A percentile compares a stretch with the other conserved stretches of the same genome.
phyloP scores from a whole-genome alignment of 2,329 filamentous ascomycete genomes.

The Parasarocladium wereldwijsianum region DNA sequence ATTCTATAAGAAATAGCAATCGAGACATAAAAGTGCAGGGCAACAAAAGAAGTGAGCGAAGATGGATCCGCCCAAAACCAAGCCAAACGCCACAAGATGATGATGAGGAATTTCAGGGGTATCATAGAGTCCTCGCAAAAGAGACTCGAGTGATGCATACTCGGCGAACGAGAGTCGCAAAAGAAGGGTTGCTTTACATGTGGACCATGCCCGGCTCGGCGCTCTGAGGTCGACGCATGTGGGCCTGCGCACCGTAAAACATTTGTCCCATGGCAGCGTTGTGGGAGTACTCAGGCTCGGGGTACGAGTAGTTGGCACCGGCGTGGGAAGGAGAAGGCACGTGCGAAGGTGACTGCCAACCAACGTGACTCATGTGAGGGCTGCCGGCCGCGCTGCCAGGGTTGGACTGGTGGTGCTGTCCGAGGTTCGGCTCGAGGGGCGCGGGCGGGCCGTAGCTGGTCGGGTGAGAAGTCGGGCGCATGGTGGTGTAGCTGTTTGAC shows the following conservation, averaged over 20 bases:
- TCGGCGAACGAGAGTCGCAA: no score
- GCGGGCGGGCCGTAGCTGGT: slow-evolving; percentile 68
- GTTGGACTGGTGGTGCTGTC: slow-evolving; percentile 52
- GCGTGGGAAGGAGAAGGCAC: slow-evolving; percentile 55
- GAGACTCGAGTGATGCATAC: no score
- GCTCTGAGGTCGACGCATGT: slow-evolving; percentile 60
- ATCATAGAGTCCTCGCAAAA: no score
- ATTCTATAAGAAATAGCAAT: no score
- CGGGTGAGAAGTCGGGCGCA: slow-evolving; percentile 74
- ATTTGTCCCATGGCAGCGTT: slow-evolving; percentile 46
- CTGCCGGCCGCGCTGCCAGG: slow-evolving; percentile 61
- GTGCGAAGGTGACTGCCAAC: slow-evolving; percentile 78
- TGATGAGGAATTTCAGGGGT: no score
- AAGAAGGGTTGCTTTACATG: slow-evolving; percentile 19
- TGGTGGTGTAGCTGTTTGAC: slow-evolving; percentile 38
- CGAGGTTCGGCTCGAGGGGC: slow-evolving; percentile 72
- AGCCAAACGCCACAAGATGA: no score
- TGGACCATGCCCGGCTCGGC: slow-evolving; percentile 45
- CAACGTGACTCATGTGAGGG: slow-evolving; percentile 68
- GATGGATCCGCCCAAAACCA: no score
- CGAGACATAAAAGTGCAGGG: no score
- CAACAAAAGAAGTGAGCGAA: no score
- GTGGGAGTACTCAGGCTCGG: slow-evolving; percentile 56
- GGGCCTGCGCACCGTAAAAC: slow-evolving; percentile 53
- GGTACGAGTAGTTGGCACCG: slow-evolving; percentile 58